Percentiles rank a stretch among this genome's conserved stretches.
phyloP scores from a whole-genome alignment of 2,329 filamentous ascomycete species.

The Ophiocordyceps sinensis region DNA sequence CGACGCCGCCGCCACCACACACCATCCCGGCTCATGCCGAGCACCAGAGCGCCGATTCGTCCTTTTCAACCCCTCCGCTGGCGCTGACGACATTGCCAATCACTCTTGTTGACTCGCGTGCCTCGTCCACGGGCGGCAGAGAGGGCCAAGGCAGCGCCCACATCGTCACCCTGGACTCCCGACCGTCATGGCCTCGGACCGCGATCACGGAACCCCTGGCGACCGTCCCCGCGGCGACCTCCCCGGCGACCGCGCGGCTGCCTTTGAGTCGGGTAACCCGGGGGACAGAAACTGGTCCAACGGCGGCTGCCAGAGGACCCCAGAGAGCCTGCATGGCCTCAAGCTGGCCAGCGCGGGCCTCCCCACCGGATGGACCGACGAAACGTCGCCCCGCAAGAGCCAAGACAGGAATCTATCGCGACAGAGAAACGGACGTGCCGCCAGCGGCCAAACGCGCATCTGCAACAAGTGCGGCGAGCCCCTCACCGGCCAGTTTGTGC shows the following conservation, averaged over 20 bases:
- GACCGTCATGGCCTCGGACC: constrained; percentile 30
- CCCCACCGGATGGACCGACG: constrained; percentile 20
- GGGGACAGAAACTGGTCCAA: constrained; percentile 23
- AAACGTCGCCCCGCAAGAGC: constrained; percentile 30
- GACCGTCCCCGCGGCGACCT: constrained; percentile 5
- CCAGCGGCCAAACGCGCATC: constrained; percentile 45
- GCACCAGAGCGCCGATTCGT: constrained; percentile 15
- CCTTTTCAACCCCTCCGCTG: constrained; percentile 17
- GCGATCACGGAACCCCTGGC: constrained; percentile 23
- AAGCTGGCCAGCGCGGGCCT: constrained; percentile 18
- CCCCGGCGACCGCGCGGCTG: constrained; percentile 8
- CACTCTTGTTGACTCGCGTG: background rate
- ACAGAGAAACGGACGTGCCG: constrained; percentile 36
- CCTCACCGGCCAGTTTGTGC: constrained; percentile 89
- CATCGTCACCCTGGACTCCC: constrained; percentile 9
- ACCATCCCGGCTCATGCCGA: constrained; percentile 21
- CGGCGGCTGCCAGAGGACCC: constrained; percentile 19
- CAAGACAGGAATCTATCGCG: constrained; percentile 43
- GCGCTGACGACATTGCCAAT: constrained; percentile 13
- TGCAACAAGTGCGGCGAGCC: constrained; percentile 83
- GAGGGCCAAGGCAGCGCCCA: background rate
- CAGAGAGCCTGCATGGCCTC: constrained; percentile 20
- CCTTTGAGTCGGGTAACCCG: constrained; percentile 16
- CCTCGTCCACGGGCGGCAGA: background rate
- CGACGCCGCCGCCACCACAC: constrained; percentile 4